Conservation (phyloP, 495 filamentous ascomycete genomes). For the Aspergillus steynii region DNA sequence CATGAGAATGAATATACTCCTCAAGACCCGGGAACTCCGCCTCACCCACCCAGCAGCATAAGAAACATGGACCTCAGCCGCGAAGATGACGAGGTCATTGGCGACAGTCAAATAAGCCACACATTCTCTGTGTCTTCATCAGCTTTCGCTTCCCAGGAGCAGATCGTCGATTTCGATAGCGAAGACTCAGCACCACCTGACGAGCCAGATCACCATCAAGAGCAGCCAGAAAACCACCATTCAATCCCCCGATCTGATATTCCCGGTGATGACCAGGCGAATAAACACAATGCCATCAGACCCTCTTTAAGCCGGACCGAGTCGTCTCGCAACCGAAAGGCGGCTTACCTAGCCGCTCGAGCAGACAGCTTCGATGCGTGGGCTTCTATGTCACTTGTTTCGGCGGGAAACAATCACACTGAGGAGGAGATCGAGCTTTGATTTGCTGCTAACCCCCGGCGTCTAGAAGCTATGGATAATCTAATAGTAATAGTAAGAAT, state of each 20-base stretch:
- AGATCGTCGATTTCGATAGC: not conserved
- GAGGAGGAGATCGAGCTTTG: slow-evolving; percentile 53
- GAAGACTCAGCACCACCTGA: not conserved
- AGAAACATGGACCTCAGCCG: not conserved
- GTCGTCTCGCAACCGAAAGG: slow-evolving; percentile 15
- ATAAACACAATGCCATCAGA: not conserved
- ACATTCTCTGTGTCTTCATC: slow-evolving; percentile 15
- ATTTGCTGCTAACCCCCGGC: not conserved
- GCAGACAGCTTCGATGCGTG: slow-evolving; percentile 42
- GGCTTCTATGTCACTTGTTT: slow-evolving; percentile 46
- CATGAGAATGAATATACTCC: not conserved
- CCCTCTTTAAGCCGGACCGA: not conserved
- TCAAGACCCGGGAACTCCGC: not conserved
- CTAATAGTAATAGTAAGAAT: too few species aligned
- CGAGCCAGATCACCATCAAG: not conserved
- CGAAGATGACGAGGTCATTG: not conserved
- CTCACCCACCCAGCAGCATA: not conserved
- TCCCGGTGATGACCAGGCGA: not conserved
- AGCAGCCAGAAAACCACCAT: not conserved
- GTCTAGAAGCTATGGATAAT: too few species aligned
- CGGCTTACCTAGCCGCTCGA: slow-evolving; percentile 42
- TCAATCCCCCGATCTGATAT: not conserved
- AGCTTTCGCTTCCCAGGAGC: slow-evolving; percentile 23
- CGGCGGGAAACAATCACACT: slow-evolving; percentile 47
- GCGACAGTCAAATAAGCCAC: slow-evolving; percentile 1